phyloP scores from a whole-genome alignment of 345 rosid species.

The Ricinus communis region DNA sequence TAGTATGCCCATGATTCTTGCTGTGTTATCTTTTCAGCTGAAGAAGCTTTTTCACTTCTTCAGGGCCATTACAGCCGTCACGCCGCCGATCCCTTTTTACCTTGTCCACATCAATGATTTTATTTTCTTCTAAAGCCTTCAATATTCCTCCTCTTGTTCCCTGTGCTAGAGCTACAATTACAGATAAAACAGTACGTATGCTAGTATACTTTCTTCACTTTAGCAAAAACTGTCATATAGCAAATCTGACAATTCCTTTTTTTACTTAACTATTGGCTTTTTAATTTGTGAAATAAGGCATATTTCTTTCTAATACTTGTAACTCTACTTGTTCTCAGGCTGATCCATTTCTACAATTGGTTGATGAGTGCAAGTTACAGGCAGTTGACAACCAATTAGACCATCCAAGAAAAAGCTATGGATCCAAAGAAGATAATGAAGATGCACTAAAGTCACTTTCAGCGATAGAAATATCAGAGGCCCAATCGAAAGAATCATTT shows the following conservation, averaged over 20 bases:
- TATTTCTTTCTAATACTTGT: constrained; percentile 8
- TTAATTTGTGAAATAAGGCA: neutral
- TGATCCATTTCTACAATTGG: constrained; percentile 58
- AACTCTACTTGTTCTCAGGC: constrained; percentile 33
- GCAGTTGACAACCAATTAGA: constrained; percentile 36
- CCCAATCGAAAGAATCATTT: constrained; percentile 50
- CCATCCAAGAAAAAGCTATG: constrained; percentile 33
- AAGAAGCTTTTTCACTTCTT: constrained; percentile 25
- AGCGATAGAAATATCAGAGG: constrained; percentile 42
- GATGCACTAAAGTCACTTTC: constrained; percentile 52
- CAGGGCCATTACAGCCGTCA: constrained; percentile 67
- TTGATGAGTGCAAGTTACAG: constrained; percentile 57
- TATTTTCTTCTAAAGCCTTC: constrained; percentile 60
- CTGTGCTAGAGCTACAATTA: constrained; percentile 51
- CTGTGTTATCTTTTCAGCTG: constrained; percentile 19
- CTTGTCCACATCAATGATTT: constrained; percentile 60
- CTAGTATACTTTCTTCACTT: neutral
- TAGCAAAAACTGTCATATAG: neutral
- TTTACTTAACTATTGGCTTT: neutral
- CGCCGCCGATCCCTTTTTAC: constrained; percentile 60
- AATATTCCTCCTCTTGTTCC: constrained; percentile 51
- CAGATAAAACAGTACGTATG: constrained; percentile 48
- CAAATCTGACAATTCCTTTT: neutral
- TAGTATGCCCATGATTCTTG: neutral
- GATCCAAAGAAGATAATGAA: constrained; percentile 62